Conservation (phyloP, 306 rosid genomes). For the Dicorynia guianensis region DNA sequence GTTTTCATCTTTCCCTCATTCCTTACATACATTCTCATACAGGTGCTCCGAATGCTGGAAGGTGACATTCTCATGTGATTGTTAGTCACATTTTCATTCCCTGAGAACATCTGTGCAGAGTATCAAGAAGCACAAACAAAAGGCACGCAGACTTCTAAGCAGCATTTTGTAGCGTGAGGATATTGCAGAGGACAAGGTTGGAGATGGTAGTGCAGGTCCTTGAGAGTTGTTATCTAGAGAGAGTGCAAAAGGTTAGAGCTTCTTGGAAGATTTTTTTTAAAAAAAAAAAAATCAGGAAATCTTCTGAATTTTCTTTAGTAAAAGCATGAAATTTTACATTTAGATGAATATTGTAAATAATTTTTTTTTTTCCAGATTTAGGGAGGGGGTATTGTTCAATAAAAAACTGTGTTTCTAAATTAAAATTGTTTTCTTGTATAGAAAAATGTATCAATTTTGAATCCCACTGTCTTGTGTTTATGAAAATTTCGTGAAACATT, state of each 20-base stretch:
- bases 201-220: constrained; percentile 1
- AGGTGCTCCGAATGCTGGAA: constrained; percentile 95
- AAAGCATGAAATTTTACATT: constrained; percentile 27
- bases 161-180: constrained; percentile 11
- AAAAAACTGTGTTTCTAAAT: constrained; percentile 1
- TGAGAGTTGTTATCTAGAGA: not conserved
- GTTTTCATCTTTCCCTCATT: constrained; percentile 22
- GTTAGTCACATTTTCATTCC: constrained; percentile 24
- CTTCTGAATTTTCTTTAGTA: constrained; percentile 10
- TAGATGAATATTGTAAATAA: constrained; percentile 20
- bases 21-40: not conserved
- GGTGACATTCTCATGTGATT: constrained; percentile 66
- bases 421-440: constrained; percentile 31
- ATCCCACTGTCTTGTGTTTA: not conserved
- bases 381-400: constrained; percentile 16
- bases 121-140: constrained; percentile 19
- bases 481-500: not conserved
- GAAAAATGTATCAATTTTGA: constrained; percentile 33
- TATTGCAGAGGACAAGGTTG: not conserved
- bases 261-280: constrained; percentile 2
- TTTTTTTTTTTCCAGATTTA: not conserved
- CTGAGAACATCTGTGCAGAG: constrained; percentile 14
- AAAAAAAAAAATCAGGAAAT: not conserved
- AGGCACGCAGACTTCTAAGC: not conserved
- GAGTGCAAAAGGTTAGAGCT: constrained; percentile 1